phyloP scores from a whole-genome alignment of 1,284 basidiomycete genomes.

The Agroathelia rolfsii region DNA sequence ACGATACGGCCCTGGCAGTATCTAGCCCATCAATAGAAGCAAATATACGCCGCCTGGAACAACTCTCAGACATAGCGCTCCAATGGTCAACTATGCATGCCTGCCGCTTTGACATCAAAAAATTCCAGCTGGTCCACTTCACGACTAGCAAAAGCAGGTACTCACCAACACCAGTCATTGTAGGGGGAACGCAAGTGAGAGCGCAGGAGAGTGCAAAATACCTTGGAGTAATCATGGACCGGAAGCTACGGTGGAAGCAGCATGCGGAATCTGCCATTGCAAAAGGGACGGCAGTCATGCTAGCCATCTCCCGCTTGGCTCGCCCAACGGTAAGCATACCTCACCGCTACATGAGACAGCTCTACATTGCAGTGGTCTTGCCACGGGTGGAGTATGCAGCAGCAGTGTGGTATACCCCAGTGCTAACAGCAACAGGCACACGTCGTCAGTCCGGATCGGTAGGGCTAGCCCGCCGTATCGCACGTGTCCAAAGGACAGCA shows the following conservation, averaged over 20 bases:
- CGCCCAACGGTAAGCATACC: constrained; percentile 15
- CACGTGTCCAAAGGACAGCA: constrained; percentile 14
- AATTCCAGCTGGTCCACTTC: constrained; percentile 17
- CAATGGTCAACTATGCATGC: constrained; percentile 11
- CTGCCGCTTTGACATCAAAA: constrained; percentile 11
- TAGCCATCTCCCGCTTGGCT: constrained; percentile 16
- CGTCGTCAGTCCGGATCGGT: constrained; percentile 10
- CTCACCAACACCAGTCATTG: too few species aligned
- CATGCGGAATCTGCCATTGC: constrained; percentile 20
- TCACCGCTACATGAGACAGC: constrained; percentile 8
- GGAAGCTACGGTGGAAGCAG: constrained; percentile 21
- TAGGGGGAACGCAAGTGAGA: too few species aligned
- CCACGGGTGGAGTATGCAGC: constrained; percentile 26
- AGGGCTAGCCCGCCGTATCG: constrained; percentile 7
- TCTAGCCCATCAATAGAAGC: constrained; percentile 5
- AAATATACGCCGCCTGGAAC: constrained; percentile 11
- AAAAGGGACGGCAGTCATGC: constrained; percentile 19
- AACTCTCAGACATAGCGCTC: constrained; percentile 1
- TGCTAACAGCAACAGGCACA: neutral
- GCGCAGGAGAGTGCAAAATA: constrained; percentile 17
- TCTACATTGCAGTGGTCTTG: constrained; percentile 22
- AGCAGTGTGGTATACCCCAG: constrained; percentile 25
- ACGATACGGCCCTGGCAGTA: constrained; percentile 10
- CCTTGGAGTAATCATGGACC: constrained; percentile 27
- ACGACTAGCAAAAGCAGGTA: constrained; percentile 4